Evolutionary conservation across 2,329 filamentous ascomycete genomes (phyloP), one percentile per base, ranked within the genome.

Genomic region (Zymoseptoria crescenta): DNA sequence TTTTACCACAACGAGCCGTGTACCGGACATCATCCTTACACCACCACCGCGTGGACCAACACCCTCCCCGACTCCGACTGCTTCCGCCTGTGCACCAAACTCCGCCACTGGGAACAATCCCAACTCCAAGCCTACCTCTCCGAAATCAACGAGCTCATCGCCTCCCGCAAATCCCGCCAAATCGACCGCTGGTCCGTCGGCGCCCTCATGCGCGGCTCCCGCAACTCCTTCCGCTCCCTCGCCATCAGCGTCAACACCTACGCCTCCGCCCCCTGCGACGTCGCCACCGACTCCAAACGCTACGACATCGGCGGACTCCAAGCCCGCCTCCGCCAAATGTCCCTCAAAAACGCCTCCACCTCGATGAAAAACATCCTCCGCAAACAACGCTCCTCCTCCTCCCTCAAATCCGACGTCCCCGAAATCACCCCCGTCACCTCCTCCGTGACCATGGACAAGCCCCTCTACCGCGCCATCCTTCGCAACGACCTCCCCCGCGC

Each of bases 181-280:
- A 57, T 65, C 48, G 58, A 56, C 27, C 62, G 61, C 52, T 68
- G 65, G 61, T 68, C 67, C n/a, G 65, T 67, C 20, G 63, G 65
- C 52, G 58, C 61, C 6, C 57, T 68, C 6, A 51, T 65, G 30
- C 58, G 61, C 4, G 49, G 53, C 51, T 62, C 63, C 19, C 54
- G 59, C 8, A 60, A 62, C 16, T 64, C 66, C 3, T 60, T 64
- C 49, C 61, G 59, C 52, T 64, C 63, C 59, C 65, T 61, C 52
- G 65, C 65, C 19, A 55, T 66, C 54, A 66, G 62, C 30, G 60
- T 69, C 54, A 67, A 67, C 49, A 65, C 66, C 8, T 64, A 65
- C 56, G 62, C 62, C 45, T 66, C 65, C 4, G 67, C 66, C 20
- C 67, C 67, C 2, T 69, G 67, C 61, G 67, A 69, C 55, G 59